phyloP scores from a whole-genome alignment of 2,329 filamentous ascomycete genomes.

The Dactylellina drechsleri region DNA sequence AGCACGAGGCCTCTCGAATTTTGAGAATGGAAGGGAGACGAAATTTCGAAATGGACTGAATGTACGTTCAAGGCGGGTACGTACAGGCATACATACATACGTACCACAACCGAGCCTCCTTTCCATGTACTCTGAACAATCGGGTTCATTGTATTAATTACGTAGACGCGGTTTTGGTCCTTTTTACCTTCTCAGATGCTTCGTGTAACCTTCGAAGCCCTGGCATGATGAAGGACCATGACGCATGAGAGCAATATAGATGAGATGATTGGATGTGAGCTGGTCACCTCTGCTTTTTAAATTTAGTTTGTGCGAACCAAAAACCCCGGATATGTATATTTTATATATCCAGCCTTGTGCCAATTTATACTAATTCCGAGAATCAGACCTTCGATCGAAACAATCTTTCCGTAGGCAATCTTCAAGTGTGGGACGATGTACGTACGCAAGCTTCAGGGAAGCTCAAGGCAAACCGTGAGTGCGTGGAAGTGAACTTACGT shows the following conservation, averaged over 20 bases:
- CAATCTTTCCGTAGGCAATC: too few relatives aligned
- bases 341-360: not conserved
- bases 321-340: not conserved
- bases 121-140: not conserved
- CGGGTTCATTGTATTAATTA: not conserved
- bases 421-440: not conserved
- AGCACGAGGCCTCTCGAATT: too few relatives aligned
- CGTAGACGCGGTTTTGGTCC: not conserved
- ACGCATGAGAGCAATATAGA: too few relatives aligned
- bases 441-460: slow-evolving; percentile 33
- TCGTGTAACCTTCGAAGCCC: too few relatives aligned
- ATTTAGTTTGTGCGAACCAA: too few relatives aligned
- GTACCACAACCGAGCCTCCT: slow-evolving; percentile 11
- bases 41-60: too few relatives aligned
- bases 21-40: too few relatives aligned
- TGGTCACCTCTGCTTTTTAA: too few relatives aligned
- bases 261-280: not conserved
- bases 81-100: slow-evolving; percentile 1
- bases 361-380: too few relatives aligned
- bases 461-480: slow-evolving; percentile 1
- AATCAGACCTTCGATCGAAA: not conserved
- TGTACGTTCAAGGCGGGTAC: too few relatives aligned
- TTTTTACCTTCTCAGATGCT: too few relatives aligned
- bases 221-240: too few relatives aligned
- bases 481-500: slow-evolving; percentile 21